Evolutionary conservation across 495 filamentous ascomycete genomes (phyloP).

Genomic region (Pseudotulostoma volvatum): DNA sequence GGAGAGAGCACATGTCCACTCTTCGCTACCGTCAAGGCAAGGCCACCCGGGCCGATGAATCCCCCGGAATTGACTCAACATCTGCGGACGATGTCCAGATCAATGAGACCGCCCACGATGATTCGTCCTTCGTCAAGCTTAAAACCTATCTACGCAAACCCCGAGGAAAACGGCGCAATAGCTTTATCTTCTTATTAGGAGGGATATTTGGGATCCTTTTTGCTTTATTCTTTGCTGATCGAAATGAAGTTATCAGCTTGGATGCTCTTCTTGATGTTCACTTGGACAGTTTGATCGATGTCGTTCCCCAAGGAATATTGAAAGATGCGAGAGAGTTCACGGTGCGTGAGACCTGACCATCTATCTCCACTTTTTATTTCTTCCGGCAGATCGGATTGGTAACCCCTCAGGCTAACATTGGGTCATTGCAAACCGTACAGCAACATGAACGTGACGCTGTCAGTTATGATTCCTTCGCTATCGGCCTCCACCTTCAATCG

Average conservation of each 20-base stretch:
- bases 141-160: slow-evolving; percentile 23
- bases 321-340: slow-evolving; percentile 70
- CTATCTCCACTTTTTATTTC: slow-evolving; percentile 1
- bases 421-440: slow-evolving; percentile 24
- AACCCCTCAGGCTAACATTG: slow-evolving; percentile 9
- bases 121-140: slow-evolving; percentile 25
- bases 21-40: slow-evolving; percentile 27
- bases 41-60: slow-evolving; percentile 4
- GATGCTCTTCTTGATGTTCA: slow-evolving; percentile 67
- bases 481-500: slow-evolving; percentile 65
- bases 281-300: slow-evolving; percentile 67
- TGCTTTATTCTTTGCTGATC: slow-evolving; percentile 71
- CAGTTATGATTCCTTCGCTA: slow-evolving; percentile 82
- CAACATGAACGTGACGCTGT: slow-evolving; percentile 74
- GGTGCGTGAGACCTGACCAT: slow-evolving; percentile 25
- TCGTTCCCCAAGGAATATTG: slow-evolving; percentile 64
- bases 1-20: no score
- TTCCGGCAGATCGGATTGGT: background rate
- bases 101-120: slow-evolving; percentile 16
- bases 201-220: slow-evolving; percentile 67
- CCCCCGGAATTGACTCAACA: slow-evolving; percentile 1
- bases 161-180: slow-evolving; percentile 50
- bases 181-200: slow-evolving; percentile 67
- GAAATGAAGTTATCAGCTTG: slow-evolving; percentile 69
- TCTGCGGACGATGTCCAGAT: slow-evolving; percentile 7